Conservation (phyloP, 306 rosid species). For the Rubus parviflorus region DNA sequence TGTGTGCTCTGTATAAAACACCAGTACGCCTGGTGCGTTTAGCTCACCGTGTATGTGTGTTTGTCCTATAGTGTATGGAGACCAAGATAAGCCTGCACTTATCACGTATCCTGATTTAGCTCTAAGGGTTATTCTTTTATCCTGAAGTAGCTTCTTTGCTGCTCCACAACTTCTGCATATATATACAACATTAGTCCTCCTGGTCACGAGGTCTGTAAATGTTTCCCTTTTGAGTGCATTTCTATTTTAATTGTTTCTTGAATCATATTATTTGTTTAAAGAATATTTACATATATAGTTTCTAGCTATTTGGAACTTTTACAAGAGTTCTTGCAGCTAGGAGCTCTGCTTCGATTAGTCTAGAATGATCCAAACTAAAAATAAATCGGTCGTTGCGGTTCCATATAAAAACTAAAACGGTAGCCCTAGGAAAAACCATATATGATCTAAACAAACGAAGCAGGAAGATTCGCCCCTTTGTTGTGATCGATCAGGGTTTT, state of each 20-base stretch:
- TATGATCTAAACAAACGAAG: too few species aligned
- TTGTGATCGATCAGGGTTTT: too few species aligned
- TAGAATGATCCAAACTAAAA: constrained; percentile 42
- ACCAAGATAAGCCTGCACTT: constrained; percentile 79
- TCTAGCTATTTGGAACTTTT: constrained; percentile 52
- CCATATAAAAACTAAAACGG: too few species aligned
- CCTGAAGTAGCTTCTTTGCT: constrained; percentile 92
- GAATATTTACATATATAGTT: constrained; percentile 28
- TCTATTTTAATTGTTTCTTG: neutral
- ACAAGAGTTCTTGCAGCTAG: constrained; percentile 91
- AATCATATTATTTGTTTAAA: neutral
- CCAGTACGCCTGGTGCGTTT: too few species aligned
- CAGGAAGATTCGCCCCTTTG: too few species aligned
- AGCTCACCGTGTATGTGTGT: too few species aligned
- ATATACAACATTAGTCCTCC: constrained; percentile 94
- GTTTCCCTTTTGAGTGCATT: constrained; percentile 29
- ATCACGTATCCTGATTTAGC: constrained; percentile 93
- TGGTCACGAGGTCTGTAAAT: constrained; percentile 85
- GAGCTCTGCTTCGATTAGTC: constrained; percentile 83
- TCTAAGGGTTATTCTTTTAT: constrained; percentile 84
- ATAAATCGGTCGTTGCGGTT: too few species aligned
- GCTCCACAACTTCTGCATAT: constrained; percentile 93
- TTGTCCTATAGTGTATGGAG: constrained; percentile 60
- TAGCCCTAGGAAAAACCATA: too few species aligned
- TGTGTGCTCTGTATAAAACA: too few species aligned